These are phyloP conservation scores for Triticum timopheevii DNA, from an alignment of 176 grass and related monocot species.

Conservation along the genomic window DNA sequence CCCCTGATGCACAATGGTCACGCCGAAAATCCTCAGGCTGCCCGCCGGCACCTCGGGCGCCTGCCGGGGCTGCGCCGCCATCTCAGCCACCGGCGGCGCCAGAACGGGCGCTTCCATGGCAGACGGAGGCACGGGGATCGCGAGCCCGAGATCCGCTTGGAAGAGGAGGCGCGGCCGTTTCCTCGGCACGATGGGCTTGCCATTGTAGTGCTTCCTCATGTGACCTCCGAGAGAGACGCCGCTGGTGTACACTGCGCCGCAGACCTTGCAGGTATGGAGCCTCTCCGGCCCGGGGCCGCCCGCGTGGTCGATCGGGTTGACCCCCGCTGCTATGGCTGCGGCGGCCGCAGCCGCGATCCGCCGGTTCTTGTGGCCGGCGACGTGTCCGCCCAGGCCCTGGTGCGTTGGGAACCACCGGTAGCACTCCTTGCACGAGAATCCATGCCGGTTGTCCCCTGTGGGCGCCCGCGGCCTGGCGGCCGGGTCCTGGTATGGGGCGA, in stretches of 20 bases:
- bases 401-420: not conserved
- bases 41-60: not conserved
- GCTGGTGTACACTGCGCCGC: not conserved
- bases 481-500: not conserved
- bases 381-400: slow-evolving; percentile 44
- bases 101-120: not conserved
- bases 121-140: not conserved
- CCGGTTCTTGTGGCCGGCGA: slow-evolving; percentile 39
- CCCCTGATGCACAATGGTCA: not conserved
- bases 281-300: not conserved
- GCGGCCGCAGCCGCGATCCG: not conserved
- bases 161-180: not conserved
- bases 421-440: slow-evolving; percentile 32
- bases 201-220: slow-evolving; percentile 34
- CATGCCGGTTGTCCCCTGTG: not conserved
- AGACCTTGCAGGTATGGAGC: slow-evolving; percentile 6
- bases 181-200: slow-evolving; percentile 15
- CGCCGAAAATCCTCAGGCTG: slow-evolving; percentile 31
- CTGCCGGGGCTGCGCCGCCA: no score
- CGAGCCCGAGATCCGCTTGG: not conserved
- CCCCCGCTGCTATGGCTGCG: not conserved
- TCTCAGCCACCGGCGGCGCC: not conserved
- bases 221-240: slow-evolving; percentile 43
- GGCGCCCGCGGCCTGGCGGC: no score
- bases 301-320: not conserved